Base-by-base conservation (phyloP, 129 eudicot species). In the Cynara cardunculus region DNA sequence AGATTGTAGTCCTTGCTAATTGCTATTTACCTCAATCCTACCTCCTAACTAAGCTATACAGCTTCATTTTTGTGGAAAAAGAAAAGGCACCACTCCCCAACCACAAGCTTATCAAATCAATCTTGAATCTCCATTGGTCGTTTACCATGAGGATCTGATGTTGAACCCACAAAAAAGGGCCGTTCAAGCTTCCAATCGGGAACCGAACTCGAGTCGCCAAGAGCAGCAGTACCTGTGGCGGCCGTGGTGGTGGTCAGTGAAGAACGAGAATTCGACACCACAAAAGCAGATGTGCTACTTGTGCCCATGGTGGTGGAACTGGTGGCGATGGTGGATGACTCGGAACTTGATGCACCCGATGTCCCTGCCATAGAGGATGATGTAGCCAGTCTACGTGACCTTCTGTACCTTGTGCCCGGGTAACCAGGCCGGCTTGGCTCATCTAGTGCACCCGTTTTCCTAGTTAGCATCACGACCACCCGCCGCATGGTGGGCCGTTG, bases 351-450 rank as follows among this genome's bases (percentile, higher is more conserved):
- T 39, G 81, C 87, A 12, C 90, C 85, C 5, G 83, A 84, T 39
- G 82, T 83, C 64, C 84, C 94, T 0, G 87, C 78, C 4, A 75
- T 74, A 3, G 93, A 76, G n/a, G 88, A 86, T 32, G 86, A 85
- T 30, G 82, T 41, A 25, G 35, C 77, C 2, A 83, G 79, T 65
- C 84, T 85, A 8, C 78, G 87, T 24, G 89, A 74, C 85, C 90
- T 86, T 61, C 92, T 85, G 44, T 88, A 87, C 79, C 93, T 83
- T 8, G 91, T 76, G 71, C 96, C 97, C 1, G 96, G 91, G 25
- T 81, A 86, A 41, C 96, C 97, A 0, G 97, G 97, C 31, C 91
- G 86, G 21, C 46, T 84, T 5, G 98, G 98, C 75, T 94, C 98
- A 65, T 89, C 94, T 7, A 91, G 85, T 25, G 80, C 72, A 28